Evolutionary conservation across 495 filamentous ascomycete genomes (phyloP).

Genomic region (Penicillium ochrochloron): DNA sequence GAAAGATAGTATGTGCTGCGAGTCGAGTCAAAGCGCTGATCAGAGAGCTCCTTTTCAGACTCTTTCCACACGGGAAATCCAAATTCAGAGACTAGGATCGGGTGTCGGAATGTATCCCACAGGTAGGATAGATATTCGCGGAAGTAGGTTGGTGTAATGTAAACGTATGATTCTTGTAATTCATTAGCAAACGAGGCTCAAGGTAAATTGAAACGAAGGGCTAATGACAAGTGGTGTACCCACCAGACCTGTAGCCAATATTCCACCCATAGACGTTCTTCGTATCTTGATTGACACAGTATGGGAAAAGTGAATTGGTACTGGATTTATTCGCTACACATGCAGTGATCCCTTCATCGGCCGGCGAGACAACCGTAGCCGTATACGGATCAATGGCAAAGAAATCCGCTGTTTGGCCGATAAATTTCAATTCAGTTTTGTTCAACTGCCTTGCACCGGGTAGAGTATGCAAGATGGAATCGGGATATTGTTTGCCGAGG

Average conservation of each 20-base stretch:
- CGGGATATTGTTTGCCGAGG: conserved; percentile 47
- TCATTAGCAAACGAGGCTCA: not conserved
- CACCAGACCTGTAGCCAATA: conserved; percentile 45
- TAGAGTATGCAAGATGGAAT: conserved; percentile 36
- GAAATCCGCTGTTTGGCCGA: conserved; percentile 48
- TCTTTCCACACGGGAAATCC: conserved; percentile 46
- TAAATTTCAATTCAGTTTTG: conserved; percentile 35
- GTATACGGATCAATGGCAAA: conserved; percentile 54
- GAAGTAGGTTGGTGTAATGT: conserved; percentile 47
- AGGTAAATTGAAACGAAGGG: not conserved
- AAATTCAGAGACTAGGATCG: conserved; percentile 46
- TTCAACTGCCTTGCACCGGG: conserved; percentile 37
- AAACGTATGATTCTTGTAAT: conserved; percentile 37
- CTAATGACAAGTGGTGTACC: not conserved
- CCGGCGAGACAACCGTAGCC: conserved; percentile 43
- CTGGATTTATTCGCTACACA: conserved; percentile 37
- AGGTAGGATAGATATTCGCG: conserved; percentile 48
- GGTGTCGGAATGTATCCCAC: conserved; percentile 47
- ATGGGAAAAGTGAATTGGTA: conserved; percentile 40
- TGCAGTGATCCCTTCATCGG: conserved; percentile 38
- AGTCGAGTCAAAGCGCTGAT: conserved; percentile 45
- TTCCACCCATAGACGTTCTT: conserved; percentile 45
- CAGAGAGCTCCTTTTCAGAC: conserved; percentile 31
- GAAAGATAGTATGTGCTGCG: conserved; percentile 47
- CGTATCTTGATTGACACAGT: conserved; percentile 44